Evolutionary conservation across 2,329 filamentous ascomycete species (phyloP), one percentile per base, ranked within the genome.

Genomic region (Aspergillus latus): DNA sequence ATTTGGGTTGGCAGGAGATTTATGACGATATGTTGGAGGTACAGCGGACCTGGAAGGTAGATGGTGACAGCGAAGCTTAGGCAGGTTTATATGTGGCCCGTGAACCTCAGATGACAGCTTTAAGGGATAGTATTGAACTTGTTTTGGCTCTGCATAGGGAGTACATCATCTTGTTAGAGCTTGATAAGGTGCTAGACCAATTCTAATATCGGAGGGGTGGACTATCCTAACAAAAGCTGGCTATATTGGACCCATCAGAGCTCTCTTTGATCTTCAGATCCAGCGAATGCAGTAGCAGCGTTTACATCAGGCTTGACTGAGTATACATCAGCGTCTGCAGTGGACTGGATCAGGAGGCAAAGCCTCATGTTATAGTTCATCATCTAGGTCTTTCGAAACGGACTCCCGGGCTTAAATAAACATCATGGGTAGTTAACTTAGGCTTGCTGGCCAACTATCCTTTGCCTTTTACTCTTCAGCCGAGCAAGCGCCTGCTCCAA

Each of bases 401-500:
- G 16, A 16, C 34, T 44, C 54, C 39, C 1, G 32, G 16, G 9
- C 7, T 6, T 32, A 6, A n/a, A 48, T 13, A 28, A 21, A 40
- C 30, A 6, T 8, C 9, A 15, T 26, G 8, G n/a, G 11, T 48
- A 34, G 34, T 26, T 11, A 52, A 15, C 4, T 34, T 26, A 34
- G 15, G 13, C 10, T 28, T 44, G 42, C 26, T 32, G 32, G 51
- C 48, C 54, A 64, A 11, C 59, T 43, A 61, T 62, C 13, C 59
- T 50, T 49, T 66, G 62, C 28, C 59, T 66, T 56, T 70, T 65
- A 45, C 63, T 65, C 48, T 74, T 75, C 43, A 77, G 58, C 29
- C 76, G 71, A n/a, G 63, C 64, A 56, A 76, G 66, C 34, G 76
- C 77, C 48, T 73, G 65, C 51, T 79, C 74, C n/a, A 79, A 65